Base-by-base conservation (phyloP, 768 basidiomycete species). In the Cyclocybe aegerita region DNA sequence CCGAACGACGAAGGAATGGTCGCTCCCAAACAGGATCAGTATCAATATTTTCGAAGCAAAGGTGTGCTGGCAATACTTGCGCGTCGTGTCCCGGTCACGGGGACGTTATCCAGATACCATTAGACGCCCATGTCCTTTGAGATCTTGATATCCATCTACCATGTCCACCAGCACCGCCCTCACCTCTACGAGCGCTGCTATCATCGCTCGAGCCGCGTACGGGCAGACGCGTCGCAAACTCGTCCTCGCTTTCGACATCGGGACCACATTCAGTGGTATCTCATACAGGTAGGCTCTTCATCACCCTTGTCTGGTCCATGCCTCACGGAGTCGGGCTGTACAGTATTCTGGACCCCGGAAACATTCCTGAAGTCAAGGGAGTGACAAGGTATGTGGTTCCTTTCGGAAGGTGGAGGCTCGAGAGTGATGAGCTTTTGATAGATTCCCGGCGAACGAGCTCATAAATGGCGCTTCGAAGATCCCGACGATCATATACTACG, bases 401-500 rank as follows among this genome's bases (percentile, higher is more conserved):
- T 6, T n/a, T 32, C 15, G 9, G 5, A 23, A 17, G 32, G 12
- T 29, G n/a, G 9, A 29, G 34, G 7, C 31, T 39, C n/a, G n/a
- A 14, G 30, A 4, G 12, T 9, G 30, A 14, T 45, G n/a, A 37
- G 10, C 15, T 31, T 16, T 14, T 32, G 4, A 15, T 14, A 55
- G 58, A 16, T 59, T 59, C 46, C 63, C 63, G 41, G 58, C 50
- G 9, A 59, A 62, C 30, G 57, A 62, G 40, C 41, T 49, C 15
- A 49, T 50, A n/a, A 50, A 48, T 36, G 61, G 75, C 4, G 72
- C 74, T 46, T 73, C 70, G 43, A 79, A 79, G 58, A 76, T 79
- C 48, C 78, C 78, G 4, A 73, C 75, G 15, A 67, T 79, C 46
- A 52, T 79, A 8, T 80, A 73, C 57, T 80, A 80, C 50, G 72